Evolutionary conservation across 108 stramenopile species (phyloP).

Genomic region (Pseudonitzschia delicatissima): DNA sequence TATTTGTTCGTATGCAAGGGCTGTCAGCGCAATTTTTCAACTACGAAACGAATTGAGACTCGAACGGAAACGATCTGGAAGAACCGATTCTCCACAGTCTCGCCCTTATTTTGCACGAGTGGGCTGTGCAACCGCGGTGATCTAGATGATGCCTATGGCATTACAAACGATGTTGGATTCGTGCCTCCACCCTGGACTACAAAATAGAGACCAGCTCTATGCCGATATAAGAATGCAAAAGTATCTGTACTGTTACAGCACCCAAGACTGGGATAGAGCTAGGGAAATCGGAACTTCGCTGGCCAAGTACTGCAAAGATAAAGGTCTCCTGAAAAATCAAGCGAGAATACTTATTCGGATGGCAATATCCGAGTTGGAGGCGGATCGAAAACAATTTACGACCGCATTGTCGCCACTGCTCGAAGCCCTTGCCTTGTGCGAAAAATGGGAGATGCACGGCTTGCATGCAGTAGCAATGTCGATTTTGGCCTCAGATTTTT

Average conservation of each 20-base stretch:
- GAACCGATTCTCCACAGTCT: slow-evolving; percentile 16
- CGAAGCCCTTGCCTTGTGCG: slow-evolving; percentile 61
- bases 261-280: slow-evolving; percentile 36
- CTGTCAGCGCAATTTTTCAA: slow-evolving; percentile 10
- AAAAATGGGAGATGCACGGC: slow-evolving; percentile 60
- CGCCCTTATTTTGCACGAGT: slow-evolving; percentile 40
- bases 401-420: slow-evolving; percentile 51
- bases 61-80: slow-evolving; percentile 9
- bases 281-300: slow-evolving; percentile 15
- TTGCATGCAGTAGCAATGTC: slow-evolving; percentile 70
- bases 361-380: slow-evolving; percentile 52
- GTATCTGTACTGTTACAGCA: slow-evolving; percentile 23
- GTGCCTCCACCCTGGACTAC: slow-evolving; percentile 24
- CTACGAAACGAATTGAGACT: slow-evolving; percentile 12
- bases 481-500: slow-evolving; percentile 54
- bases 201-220: slow-evolving; percentile 17
- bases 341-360: slow-evolving; percentile 55
- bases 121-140: slow-evolving; percentile 40
- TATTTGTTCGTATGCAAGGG: slow-evolving; percentile 24
- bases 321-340: slow-evolving; percentile 35
- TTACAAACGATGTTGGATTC: slow-evolving; percentile 29
- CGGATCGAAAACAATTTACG: slow-evolving; percentile 29
- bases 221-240: slow-evolving; percentile 32
- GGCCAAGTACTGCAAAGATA: slow-evolving; percentile 18
- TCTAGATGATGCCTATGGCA: slow-evolving; percentile 22